Conservation (phyloP, 2,329 filamentous ascomycete genomes). For the Aspergillus sp. region DNA sequence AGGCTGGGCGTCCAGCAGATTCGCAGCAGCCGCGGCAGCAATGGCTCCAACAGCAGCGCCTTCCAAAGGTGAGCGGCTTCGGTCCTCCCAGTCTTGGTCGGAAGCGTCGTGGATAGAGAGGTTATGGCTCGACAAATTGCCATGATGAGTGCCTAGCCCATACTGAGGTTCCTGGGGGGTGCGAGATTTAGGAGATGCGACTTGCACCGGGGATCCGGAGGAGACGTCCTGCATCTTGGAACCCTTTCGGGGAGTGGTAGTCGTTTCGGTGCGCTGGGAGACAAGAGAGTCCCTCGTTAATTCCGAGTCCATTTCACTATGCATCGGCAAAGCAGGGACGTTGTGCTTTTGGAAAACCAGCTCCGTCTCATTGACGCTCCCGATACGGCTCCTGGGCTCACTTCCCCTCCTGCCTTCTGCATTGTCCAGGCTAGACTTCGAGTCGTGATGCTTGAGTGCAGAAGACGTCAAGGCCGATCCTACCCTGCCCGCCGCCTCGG, state of each 20-base stretch:
- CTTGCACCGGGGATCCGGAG: constrained; percentile 44
- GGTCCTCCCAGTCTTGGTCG: constrained; percentile 37
- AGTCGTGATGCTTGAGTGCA: constrained; percentile 56
- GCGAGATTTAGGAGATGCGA: constrained; percentile 51
- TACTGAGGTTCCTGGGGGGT: constrained; percentile 43
- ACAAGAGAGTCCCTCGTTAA: constrained; percentile 79
- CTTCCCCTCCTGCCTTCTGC: constrained; percentile 32
- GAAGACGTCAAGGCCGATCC: constrained; percentile 53
- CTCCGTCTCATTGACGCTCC: constrained; percentile 48
- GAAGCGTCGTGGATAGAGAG: constrained; percentile 37
- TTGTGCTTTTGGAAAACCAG: constrained; percentile 45
- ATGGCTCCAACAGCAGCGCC: constrained; percentile 29
- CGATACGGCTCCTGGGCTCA: constrained; percentile 19
- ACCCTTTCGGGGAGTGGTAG: constrained; percentile 57
- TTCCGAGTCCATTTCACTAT: constrained; percentile 79
- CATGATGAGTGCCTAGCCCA: constrained; percentile 58
- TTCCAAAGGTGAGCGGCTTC: constrained; percentile 20
- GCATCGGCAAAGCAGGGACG: constrained; percentile 75
- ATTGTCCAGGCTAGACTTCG: constrained; percentile 47
- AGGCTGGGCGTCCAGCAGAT: constrained; percentile 30
- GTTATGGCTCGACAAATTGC: constrained; percentile 45
- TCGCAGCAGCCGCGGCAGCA: constrained; percentile 31
- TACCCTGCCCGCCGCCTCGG: constrained; percentile 46
- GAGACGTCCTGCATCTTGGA: constrained; percentile 55
- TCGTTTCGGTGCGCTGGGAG: constrained; percentile 67